phyloP scores from a whole-genome alignment of 371 early-diverging fungal genomes.

The Haplosporangium sp. region DNA sequence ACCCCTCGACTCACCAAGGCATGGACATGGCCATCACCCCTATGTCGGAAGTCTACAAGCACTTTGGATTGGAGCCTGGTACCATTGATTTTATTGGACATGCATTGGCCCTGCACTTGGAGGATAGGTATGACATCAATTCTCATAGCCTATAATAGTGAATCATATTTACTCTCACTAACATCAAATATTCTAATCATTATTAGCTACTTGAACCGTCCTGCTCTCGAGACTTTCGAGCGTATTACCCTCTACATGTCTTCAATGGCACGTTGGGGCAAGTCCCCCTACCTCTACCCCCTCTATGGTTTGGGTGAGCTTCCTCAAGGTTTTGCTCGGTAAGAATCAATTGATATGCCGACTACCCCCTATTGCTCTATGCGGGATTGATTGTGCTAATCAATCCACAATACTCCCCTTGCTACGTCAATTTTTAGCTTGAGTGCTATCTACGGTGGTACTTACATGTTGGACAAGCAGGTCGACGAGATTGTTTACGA shows the following conservation, averaged over 20 bases:
- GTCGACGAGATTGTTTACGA: slow-evolving; percentile 92
- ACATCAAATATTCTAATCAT: background rate
- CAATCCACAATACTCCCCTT: too few species aligned
- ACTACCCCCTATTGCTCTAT: background rate
- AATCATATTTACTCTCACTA: background rate
- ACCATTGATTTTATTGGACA: slow-evolving; percentile 99
- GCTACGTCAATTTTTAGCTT: slow-evolving; percentile 60
- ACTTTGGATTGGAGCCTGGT: slow-evolving; percentile 93
- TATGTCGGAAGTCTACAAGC: slow-evolving; percentile 92
- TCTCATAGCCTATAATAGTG: background rate
- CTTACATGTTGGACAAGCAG: slow-evolving; percentile 96
- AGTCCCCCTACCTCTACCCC: slow-evolving; percentile 99
- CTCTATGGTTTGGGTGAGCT: slow-evolving; percentile 99
- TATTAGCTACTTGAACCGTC: slow-evolving; percentile 78
- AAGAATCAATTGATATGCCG: slow-evolving; percentile 33
- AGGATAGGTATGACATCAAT: slow-evolving; percentile 70
- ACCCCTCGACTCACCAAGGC: slow-evolving; percentile 87
- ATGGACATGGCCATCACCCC: slow-evolving; percentile 80
- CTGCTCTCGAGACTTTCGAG: slow-evolving; percentile 94
- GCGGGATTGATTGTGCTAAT: background rate
- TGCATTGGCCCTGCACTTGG: slow-evolving; percentile 97
- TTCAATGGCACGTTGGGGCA: slow-evolving; percentile 96
- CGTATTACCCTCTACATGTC: slow-evolving; percentile 94
- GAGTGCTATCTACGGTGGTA: slow-evolving; percentile 97
- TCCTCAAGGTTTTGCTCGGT: slow-evolving; percentile 99